Evolutionary conservation across 345 rosid species (phyloP).

Genomic region (Salix koriyanagi): DNA sequence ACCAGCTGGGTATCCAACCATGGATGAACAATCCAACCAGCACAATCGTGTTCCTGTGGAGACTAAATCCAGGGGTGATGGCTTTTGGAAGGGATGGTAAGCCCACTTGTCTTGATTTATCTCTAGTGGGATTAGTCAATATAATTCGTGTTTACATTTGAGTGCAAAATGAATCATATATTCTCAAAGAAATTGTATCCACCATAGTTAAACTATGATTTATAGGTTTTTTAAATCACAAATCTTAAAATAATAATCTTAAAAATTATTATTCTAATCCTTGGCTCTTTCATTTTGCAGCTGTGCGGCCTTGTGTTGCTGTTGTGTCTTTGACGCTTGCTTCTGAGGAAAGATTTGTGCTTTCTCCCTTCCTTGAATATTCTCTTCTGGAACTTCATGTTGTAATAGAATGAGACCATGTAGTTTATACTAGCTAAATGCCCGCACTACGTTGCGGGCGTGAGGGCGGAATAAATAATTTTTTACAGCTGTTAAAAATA

Average conservation of each 20-base stretch:
- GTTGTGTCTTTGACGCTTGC: slow-evolving; percentile 63
- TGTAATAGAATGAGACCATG: not conserved
- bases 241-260: too few species aligned
- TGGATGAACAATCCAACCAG: slow-evolving; percentile 20
- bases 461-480: too few species aligned
- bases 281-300: slow-evolving; percentile 28
- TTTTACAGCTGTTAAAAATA: too few species aligned
- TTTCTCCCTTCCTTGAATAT: not conserved
- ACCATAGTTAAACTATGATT: too few species aligned
- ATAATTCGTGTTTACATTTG: too few species aligned
- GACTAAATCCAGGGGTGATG: slow-evolving; percentile 64
- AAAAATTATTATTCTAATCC: not conserved
- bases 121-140: too few species aligned
- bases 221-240: too few species aligned
- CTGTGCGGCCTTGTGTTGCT: slow-evolving; percentile 70
- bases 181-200: too few species aligned
- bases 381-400: not conserved
- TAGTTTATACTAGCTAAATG: too few species aligned
- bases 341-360: slow-evolving; percentile 24
- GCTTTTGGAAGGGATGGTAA: slow-evolving; percentile 80
- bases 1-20: slow-evolving; percentile 51
- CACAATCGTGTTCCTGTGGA: slow-evolving; percentile 27
- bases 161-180: too few species aligned
- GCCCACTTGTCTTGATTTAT: not conserved
- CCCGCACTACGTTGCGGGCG: too few species aligned